Evolutionary conservation across 2,329 filamentous ascomycete species (phyloP).

Genomic region (Dryadomyces sulphureus): DNA sequence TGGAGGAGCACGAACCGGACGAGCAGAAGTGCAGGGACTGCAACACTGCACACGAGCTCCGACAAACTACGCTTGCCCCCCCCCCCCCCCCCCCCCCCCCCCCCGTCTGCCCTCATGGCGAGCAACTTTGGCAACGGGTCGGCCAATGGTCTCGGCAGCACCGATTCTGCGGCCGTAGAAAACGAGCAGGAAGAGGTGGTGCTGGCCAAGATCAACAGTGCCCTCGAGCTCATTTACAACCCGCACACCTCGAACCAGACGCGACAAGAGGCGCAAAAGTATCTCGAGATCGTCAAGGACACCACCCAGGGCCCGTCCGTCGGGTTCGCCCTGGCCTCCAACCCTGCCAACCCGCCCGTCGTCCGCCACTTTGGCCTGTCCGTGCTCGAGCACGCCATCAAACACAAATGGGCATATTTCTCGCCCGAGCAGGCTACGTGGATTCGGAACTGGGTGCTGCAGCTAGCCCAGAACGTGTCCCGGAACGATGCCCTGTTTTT

Average conservation of each 20-base stretch:
- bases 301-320: conserved; percentile 67
- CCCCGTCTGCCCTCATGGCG: conserved; percentile 2
- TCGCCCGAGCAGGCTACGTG: conserved; percentile 49
- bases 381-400: conserved; percentile 77
- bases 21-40: too few species aligned
- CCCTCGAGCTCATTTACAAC: conserved; percentile 77
- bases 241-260: conserved; percentile 66
- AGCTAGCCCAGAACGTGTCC: conserved; percentile 58
- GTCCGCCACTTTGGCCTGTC: conserved; percentile 91
- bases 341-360: conserved; percentile 59
- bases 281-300: conserved; percentile 74
- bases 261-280: conserved; percentile 68
- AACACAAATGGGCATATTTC: conserved; percentile 69
- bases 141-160: conserved; percentile 17
- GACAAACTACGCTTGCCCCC: not conserved
- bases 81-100: too few species aligned
- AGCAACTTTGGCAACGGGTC: conserved; percentile 6
- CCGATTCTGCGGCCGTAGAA: not conserved
- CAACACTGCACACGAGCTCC: not conserved
- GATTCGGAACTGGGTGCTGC: conserved; percentile 62
- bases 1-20: not conserved
- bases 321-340: conserved; percentile 69
- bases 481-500: conserved; percentile 66
- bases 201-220: conserved; percentile 61
- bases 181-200: conserved; percentile 15